These are phyloP conservation scores for Salix viminalis DNA, from an alignment of 345 rosid genomes.

Conservation along the genomic window DNA sequence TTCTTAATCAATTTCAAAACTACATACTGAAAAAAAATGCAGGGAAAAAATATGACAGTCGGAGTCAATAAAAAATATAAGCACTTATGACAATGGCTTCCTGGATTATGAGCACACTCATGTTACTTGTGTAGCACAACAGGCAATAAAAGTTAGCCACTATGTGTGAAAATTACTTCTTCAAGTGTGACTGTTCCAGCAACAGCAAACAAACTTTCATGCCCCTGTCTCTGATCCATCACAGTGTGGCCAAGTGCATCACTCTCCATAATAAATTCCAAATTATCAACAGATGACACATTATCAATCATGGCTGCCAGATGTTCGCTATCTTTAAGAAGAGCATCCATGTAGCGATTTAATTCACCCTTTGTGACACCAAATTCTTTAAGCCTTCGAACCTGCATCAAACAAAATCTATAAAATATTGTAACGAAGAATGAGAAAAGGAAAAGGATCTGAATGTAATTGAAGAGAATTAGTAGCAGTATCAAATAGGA, in stretches of 20 bases:
- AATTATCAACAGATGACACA: slow-evolving; percentile 95
- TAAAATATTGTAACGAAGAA: slow-evolving; percentile 2
- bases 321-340: slow-evolving; percentile 97
- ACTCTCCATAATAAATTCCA: slow-evolving; percentile 98
- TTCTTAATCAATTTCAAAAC: not conserved
- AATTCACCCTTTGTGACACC: slow-evolving; percentile 98
- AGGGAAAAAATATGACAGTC: not conserved
- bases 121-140: not conserved
- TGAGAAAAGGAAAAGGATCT: not conserved
- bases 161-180: slow-evolving; percentile 49
- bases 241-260: slow-evolving; percentile 94
- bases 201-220: slow-evolving; percentile 80
- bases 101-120: not conserved
- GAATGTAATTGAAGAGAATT: not conserved
- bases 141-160: not conserved
- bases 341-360: slow-evolving; percentile 95
- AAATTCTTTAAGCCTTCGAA: slow-evolving; percentile 95
- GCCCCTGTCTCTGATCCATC: slow-evolving; percentile 98
- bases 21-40: not conserved
- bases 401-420: slow-evolving; percentile 39
- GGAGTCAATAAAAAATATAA: not conserved
- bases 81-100: not conserved
- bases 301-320: slow-evolving; percentile 96
- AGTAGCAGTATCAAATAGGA: not conserved
- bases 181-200: slow-evolving; percentile 89